Evolutionary conservation across 495 filamentous ascomycete genomes (phyloP), one percentile per base, ranked within the genome.

Genomic region (Glarea lozoyensis): DNA sequence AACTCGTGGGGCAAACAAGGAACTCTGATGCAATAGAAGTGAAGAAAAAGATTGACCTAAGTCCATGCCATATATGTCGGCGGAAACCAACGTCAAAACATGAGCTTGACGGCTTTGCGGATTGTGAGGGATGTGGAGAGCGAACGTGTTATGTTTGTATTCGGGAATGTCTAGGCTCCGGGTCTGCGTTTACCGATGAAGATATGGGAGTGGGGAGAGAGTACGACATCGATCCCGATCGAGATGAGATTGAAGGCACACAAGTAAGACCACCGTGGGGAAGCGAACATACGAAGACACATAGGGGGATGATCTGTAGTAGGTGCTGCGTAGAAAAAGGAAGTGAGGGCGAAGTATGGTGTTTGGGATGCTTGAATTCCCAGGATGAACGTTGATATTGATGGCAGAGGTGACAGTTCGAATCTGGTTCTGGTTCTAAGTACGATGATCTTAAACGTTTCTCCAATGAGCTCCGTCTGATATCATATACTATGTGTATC

Each of bases 141-240:
- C 56, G 72, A 23, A 65, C 67, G 12, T 76, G 72, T 47, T 73
- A 65, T 43, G 66, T 76, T 34, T 76, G 70, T 56, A 58, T 76
- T 13, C 60, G 72, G 29, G 61, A 69, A 38, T 76, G 72, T 45
- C 60, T 67, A 41, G 55, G 45, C 9, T 29, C n/a, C 10, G 16
- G 12, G 4, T 34, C 36, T 2, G 19, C 13, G 5, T 34, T 34
- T 11, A 23, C 22, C n/a, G 42, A 35, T 13, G 37, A 22, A 20
- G 5, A 17, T 13, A 16, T 17, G 30, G 21, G 21, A 3, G 31
- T 20, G n/a, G 22, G 22, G 13, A 25, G 2, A 11, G 19, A 10
- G 16, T 15, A 40, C 18, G 13, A 19, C 27, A 16, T 2, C 2
- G 31, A 36, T 15, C 10, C 32, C 32, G 30, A 27, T 3, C 18